Conservation (phyloP, 2,329 filamentous ascomycete species). For the Claviceps sorghi region DNA sequence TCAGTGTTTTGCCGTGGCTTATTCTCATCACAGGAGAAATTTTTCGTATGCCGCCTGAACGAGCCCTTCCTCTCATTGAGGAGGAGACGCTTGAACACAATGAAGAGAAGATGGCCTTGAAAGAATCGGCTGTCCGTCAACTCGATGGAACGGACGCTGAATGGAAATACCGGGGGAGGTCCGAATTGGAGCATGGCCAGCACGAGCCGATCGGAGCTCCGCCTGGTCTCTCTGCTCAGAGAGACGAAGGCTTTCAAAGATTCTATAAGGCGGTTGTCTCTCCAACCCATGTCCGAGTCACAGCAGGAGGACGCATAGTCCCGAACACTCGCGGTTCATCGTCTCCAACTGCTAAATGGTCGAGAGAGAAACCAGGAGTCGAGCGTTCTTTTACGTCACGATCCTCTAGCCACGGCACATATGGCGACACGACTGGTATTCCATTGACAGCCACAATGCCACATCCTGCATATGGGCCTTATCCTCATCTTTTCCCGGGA, state of each 20-base stretch:
- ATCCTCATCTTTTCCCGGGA: constrained; percentile 18
- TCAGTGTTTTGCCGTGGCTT: not conserved
- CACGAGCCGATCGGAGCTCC: constrained; percentile 39
- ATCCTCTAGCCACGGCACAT: constrained; percentile 8
- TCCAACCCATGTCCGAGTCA: constrained; percentile 51
- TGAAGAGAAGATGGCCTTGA: not conserved
- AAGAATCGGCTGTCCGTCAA: constrained; percentile 15
- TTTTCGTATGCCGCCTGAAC: constrained; percentile 15
- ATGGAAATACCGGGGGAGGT: constrained; percentile 31
- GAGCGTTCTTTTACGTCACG: constrained; percentile 11
- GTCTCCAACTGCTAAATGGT: constrained; percentile 38
- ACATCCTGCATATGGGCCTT: constrained; percentile 15
- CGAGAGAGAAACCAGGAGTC: constrained; percentile 23
- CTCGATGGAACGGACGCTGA: constrained; percentile 27
- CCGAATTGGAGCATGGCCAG: constrained; percentile 26
- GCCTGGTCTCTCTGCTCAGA: constrained; percentile 36
- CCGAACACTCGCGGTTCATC: constrained; percentile 43
- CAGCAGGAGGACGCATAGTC: constrained; percentile 51
- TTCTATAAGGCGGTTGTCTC: constrained; percentile 57
- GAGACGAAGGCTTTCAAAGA: constrained; percentile 49
- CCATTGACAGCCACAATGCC: constrained; percentile 8
- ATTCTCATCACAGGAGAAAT: constrained; percentile 15
- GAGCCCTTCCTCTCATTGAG: constrained; percentile 16
- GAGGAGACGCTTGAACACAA: constrained; percentile 14
- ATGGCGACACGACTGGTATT: constrained; percentile 4